These are phyloP conservation scores for Fusarium oligoseptatum DNA, from an alignment of 2,329 filamentous ascomycete genomes.

Conservation along the genomic window DNA sequence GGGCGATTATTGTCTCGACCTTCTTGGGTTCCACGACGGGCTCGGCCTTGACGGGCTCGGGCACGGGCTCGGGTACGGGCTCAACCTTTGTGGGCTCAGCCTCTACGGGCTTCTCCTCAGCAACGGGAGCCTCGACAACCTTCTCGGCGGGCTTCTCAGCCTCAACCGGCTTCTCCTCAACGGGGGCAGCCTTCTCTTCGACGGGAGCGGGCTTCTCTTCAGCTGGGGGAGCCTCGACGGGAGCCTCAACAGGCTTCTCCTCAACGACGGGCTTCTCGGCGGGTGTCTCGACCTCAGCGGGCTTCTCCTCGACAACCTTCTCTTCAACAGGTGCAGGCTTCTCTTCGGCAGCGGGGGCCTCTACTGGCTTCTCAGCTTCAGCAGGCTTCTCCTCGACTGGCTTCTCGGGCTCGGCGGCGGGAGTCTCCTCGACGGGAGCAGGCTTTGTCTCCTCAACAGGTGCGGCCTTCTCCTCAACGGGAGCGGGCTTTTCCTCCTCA, in stretches of 20 bases:
- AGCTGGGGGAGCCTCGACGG: not conserved
- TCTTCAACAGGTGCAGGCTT: not conserved
- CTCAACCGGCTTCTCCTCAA: not conserved
- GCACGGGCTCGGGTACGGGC: not conserved
- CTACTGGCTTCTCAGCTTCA: not conserved
- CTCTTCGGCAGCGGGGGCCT: not conserved
- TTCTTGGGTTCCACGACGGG: not conserved
- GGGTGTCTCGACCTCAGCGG: not conserved
- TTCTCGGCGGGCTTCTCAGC: not conserved
- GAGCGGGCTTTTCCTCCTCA: not conserved
- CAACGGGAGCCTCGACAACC: not conserved
- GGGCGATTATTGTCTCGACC: slow-evolving; percentile 1
- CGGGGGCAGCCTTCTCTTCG: not conserved
- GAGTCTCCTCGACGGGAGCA: not conserved
- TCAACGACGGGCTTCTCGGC: not conserved
- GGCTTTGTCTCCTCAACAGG: not conserved
- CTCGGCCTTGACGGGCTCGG: not conserved
- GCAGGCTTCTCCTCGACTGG: not conserved
- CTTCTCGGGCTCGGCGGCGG: not conserved
- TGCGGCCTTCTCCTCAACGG: not conserved
- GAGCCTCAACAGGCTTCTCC: not conserved
- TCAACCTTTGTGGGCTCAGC: not conserved
- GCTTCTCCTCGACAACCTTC: not conserved
- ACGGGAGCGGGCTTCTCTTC: not conserved
- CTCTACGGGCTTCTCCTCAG: not conserved